Evolutionary conservation across 352 stramenopile genomes (phyloP).

Genomic region (Saprolegnia diclina): DNA sequence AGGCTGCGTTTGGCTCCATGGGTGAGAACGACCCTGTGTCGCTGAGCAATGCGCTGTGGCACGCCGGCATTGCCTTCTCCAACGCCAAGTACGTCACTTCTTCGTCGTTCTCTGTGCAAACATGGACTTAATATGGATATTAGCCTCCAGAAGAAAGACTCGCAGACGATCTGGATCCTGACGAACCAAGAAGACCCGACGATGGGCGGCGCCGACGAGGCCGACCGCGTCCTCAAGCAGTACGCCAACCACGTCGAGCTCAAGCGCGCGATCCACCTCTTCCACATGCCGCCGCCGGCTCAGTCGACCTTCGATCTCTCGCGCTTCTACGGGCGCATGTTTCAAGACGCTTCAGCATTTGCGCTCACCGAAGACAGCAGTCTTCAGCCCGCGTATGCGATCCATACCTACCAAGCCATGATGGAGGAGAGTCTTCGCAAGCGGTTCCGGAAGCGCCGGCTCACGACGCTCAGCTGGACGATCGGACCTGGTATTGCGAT

Average conservation of each 20-base stretch:
- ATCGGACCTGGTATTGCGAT: constrained; percentile 73
- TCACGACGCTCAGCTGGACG: constrained; percentile 57
- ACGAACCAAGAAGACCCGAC: constrained; percentile 67
- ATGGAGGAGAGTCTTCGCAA: constrained; percentile 75
- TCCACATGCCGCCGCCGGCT: constrained; percentile 54
- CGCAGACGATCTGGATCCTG: constrained; percentile 81
- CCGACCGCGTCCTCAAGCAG: constrained; percentile 62
- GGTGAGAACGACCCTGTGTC: constrained; percentile 48
- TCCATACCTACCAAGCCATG: constrained; percentile 66
- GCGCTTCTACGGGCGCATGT: constrained; percentile 57
- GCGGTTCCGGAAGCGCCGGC: constrained; percentile 65
- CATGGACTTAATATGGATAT: not conserved
- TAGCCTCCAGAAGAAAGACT: constrained; percentile 83
- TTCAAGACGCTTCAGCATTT: constrained; percentile 51
- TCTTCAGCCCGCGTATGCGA: constrained; percentile 63
- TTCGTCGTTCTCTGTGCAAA: not conserved
- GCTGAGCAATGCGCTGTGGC: constrained; percentile 80
- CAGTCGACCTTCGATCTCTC: constrained; percentile 50
- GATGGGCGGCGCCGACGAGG: constrained; percentile 50
- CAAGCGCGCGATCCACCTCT: constrained; percentile 65
- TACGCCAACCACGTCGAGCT: constrained; percentile 76
- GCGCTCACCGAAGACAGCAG: constrained; percentile 30
- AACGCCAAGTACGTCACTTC: constrained; percentile 54
- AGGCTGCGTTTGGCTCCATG: constrained; percentile 50
- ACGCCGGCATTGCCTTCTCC: constrained; percentile 74